Evolutionary conservation across 2,329 filamentous ascomycete species (phyloP).

Genomic region (Hymenoscyphus linearis): DNA sequence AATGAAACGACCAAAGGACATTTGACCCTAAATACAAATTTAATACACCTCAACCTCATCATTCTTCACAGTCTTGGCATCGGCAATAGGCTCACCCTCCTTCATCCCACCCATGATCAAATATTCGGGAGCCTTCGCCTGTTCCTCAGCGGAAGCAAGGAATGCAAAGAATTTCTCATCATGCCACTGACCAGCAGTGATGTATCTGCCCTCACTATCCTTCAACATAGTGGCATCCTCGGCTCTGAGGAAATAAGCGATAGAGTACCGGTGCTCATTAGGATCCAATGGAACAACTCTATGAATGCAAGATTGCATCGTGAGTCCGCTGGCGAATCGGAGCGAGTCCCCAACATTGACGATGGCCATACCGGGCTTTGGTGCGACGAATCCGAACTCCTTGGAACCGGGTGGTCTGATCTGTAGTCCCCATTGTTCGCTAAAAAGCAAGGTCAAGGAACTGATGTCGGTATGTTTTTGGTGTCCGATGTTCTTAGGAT

Average conservation of each 20-base stretch:
- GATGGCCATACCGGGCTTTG: constrained; percentile 46
- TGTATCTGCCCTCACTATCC: constrained; percentile 47
- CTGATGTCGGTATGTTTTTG: constrained; percentile 55
- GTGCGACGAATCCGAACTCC: constrained; percentile 43
- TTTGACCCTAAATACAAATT: not conserved
- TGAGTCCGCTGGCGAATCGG: constrained; percentile 48
- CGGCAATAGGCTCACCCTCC: constrained; percentile 31
- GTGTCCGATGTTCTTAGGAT: constrained; percentile 43
- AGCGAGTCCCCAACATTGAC: constrained; percentile 56
- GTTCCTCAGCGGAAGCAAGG: constrained; percentile 33
- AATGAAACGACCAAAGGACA: not conserved
- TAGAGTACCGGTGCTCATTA: constrained; percentile 51
- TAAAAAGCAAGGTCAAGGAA: constrained; percentile 49
- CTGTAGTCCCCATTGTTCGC: constrained; percentile 47
- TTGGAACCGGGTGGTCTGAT: constrained; percentile 45
- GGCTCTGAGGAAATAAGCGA: constrained; percentile 53
- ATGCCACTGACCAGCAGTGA: constrained; percentile 50
- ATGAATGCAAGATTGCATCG: constrained; percentile 53
- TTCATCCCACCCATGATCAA: constrained; percentile 48
- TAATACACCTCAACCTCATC: not conserved
- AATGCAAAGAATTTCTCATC: constrained; percentile 51
- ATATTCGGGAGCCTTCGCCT: constrained; percentile 43
- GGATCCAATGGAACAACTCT: constrained; percentile 48
- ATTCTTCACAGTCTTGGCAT: not conserved
- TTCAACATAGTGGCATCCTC: constrained; percentile 52